A percentile compares a stretch with the other conserved stretches of the same genome.
phyloP scores from a whole-genome alignment of 2,329 filamentous ascomycete species.

The Apiospora rasikravindrae region DNA sequence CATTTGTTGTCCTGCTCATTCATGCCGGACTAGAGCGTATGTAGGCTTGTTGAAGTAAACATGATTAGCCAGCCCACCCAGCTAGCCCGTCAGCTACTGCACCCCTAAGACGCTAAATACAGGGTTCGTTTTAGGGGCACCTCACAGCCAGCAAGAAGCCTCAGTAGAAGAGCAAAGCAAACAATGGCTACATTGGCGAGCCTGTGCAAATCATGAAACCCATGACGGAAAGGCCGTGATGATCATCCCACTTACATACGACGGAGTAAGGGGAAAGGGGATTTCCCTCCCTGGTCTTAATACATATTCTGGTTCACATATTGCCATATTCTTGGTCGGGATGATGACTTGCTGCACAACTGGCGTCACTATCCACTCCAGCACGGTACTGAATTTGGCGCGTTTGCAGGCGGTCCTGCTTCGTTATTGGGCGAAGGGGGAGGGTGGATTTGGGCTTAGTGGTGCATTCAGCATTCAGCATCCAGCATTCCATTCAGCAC shows the following conservation, averaged over 20 bases:
- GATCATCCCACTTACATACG: conserved; percentile 4
- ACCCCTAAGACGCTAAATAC: neutral
- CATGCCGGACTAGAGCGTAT: conserved; percentile 1
- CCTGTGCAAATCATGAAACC: conserved; percentile 15
- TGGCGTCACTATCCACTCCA: neutral
- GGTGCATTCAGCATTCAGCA: neutral
- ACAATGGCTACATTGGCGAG: neutral
- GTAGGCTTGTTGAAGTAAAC: neutral
- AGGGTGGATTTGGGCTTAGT: neutral
- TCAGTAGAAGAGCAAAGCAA: neutral
- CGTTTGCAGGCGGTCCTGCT: no score
- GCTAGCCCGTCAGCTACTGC: neutral
- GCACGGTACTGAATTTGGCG: neutral
- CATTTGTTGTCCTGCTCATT: no score
- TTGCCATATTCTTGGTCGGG: neutral
- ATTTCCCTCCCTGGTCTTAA: neutral
- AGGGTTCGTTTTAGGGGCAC: conserved; percentile 4
- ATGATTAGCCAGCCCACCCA: neutral
- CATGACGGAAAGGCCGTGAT: conserved; percentile 9
- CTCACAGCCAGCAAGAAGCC: no score
- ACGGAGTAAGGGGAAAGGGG: neutral
- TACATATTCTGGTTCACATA: neutral
- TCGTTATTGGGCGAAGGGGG: neutral
- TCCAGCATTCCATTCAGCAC: neutral
- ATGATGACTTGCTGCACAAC: neutral